These are phyloP conservation scores for Ceratobasidium sp. DNA, from an alignment of 1,284 basidiomycete genomes.

Conservation along the genomic window DNA sequence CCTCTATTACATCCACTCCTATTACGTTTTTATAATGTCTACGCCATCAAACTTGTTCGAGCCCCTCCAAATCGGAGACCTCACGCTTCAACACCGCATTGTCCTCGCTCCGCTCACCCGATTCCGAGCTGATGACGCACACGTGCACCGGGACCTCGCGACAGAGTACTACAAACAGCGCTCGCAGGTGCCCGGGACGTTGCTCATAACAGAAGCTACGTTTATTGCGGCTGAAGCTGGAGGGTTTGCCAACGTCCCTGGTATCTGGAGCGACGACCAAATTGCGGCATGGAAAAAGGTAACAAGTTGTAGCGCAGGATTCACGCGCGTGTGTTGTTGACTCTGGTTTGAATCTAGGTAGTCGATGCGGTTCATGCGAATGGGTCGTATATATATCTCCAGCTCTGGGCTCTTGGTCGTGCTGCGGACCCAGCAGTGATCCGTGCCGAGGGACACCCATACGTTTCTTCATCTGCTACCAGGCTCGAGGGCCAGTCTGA, in stretches of 20 bases:
- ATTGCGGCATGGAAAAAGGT: conserved; percentile 53
- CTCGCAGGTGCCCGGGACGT: conserved; percentile 49
- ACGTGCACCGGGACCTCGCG: conserved; percentile 53
- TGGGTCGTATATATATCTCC: conserved; percentile 56
- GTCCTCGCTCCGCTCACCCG: conserved; percentile 65
- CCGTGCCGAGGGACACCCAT: conserved; percentile 49
- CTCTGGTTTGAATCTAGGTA: conserved; percentile 44
- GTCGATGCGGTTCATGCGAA: conserved; percentile 58
- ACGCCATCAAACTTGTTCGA: conserved; percentile 58
- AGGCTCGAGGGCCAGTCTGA: conserved; percentile 8
- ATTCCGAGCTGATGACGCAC: conserved; percentile 54
- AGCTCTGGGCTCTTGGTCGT: conserved; percentile 54
- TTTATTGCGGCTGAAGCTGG: conserved; percentile 50
- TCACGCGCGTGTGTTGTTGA: not conserved
- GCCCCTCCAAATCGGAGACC: conserved; percentile 60
- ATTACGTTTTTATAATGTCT: conserved; percentile 21
- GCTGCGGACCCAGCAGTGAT: conserved; percentile 52
- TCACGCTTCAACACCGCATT: conserved; percentile 61
- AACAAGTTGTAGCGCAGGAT: not conserved
- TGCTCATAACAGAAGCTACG: conserved; percentile 55
- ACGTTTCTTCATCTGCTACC: conserved; percentile 54
- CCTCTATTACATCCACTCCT: conserved; percentile 56
- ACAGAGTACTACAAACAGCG: conserved; percentile 54
- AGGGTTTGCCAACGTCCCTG: conserved; percentile 49
- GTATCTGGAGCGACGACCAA: conserved; percentile 52